phyloP scores from a whole-genome alignment of 139 green algal genomes.

The Dunaliella primolecta region DNA sequence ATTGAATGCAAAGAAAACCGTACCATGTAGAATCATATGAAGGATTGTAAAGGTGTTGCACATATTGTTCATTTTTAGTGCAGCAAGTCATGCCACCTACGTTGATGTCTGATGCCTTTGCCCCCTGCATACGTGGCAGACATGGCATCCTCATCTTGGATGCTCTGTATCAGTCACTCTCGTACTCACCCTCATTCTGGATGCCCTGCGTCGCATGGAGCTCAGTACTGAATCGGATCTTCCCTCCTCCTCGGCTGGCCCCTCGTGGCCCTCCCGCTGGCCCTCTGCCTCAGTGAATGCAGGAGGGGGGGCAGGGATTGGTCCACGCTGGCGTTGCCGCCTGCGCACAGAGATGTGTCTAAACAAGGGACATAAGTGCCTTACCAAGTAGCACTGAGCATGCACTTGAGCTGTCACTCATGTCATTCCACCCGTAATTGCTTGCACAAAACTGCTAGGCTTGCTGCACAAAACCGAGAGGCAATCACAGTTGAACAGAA shows the following conservation, averaged over 20 bases:
- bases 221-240: not conserved
- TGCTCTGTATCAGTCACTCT: not conserved
- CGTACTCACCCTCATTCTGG: not conserved
- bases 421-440: not conserved
- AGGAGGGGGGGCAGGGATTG: not conserved
- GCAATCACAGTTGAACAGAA: not conserved
- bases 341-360: not conserved
- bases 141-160: no score
- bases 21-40: no score
- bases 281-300: not conserved
- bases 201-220: not conserved
- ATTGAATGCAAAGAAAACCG: no score
- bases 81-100: no score
- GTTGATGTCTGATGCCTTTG: no score
- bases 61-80: no score
- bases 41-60: no score
- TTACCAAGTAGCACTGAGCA: not conserved
- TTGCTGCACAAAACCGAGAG: not conserved
- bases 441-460: not conserved
- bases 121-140: no score
- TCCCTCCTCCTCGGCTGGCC: not conserved
- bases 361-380: no score
- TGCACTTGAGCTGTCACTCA: not conserved
- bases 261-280: not conserved
- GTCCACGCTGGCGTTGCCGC: not conserved